Conservation (phyloP, 2,329 filamentous ascomycete species). For the Diaporthe ilicicola region DNA sequence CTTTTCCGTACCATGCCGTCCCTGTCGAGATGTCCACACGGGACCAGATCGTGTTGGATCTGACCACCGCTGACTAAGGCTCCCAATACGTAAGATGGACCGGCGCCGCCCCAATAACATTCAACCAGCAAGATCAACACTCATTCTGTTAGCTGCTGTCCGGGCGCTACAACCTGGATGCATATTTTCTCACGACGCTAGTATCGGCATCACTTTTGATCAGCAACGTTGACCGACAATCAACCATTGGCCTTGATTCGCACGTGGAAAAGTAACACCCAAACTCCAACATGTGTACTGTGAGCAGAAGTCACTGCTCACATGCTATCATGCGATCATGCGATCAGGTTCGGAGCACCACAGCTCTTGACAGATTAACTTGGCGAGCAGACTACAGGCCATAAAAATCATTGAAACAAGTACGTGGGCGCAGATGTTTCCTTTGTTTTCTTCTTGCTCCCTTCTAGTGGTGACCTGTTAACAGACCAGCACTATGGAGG, state of each 20-base stretch:
- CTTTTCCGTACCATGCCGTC: neutral
- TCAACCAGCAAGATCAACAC: neutral
- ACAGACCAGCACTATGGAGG: constrained; percentile 3
- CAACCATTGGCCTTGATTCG: neutral
- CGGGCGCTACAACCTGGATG: too few species aligned
- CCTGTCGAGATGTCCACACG: neutral
- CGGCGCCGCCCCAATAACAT: neutral
- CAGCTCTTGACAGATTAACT: too few species aligned
- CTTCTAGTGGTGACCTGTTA: neutral
- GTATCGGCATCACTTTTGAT: neutral
- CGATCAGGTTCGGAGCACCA: too few species aligned
- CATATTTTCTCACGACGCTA: neutral
- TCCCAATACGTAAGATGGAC: too few species aligned
- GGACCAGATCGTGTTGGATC: neutral
- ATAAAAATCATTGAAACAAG: too few species aligned
- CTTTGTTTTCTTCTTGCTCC: too few species aligned
- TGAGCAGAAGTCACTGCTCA: too few species aligned
- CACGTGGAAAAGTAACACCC: neutral
- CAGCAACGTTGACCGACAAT: neutral
- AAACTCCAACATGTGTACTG: neutral
- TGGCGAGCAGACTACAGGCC: too few species aligned
- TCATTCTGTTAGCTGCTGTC: neutral
- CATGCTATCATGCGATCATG: too few species aligned
- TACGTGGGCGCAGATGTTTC: too few species aligned
- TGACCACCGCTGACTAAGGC: neutral